Conservation (phyloP, 768 basidiomycete genomes). For the Amyloporia xantha region DNA sequence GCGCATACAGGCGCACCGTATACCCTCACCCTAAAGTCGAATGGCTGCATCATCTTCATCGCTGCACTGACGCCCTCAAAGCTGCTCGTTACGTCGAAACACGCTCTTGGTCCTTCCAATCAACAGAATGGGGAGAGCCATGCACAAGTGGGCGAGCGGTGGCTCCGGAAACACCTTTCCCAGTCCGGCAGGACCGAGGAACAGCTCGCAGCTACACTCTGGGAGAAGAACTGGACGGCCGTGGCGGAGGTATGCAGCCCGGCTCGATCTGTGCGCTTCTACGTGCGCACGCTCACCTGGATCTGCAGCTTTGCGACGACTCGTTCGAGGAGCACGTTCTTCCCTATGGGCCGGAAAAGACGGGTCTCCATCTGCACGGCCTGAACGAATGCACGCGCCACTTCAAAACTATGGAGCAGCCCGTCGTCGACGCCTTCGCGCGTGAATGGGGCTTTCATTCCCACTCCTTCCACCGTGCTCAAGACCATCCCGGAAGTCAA, state of each 20-base stretch:
- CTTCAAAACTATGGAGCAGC: slow-evolving; percentile 68
- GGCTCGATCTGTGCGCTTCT: not conserved
- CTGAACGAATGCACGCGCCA: slow-evolving; percentile 62
- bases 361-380: slow-evolving; percentile 91
- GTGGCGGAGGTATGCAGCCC: slow-evolving; percentile 73
- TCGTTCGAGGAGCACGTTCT: slow-evolving; percentile 96
- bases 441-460: slow-evolving; percentile 88
- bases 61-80: slow-evolving; percentile 70
- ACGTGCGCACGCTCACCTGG: not conserved
- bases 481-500: slow-evolving; percentile 60
- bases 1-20: slow-evolving; percentile 71
- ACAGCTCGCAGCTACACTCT: slow-evolving; percentile 68
- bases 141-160: slow-evolving; percentile 75
- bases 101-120: slow-evolving; percentile 63
- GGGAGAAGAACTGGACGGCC: slow-evolving; percentile 82
- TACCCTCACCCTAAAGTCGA: slow-evolving; percentile 85
- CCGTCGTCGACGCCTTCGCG: slow-evolving; percentile 72
- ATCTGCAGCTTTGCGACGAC: slow-evolving; percentile 88
- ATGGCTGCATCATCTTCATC: slow-evolving; percentile 96
- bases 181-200: slow-evolving; percentile 58
- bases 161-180: slow-evolving; percentile 68
- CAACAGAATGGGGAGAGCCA: slow-evolving; percentile 44
- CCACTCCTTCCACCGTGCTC: slow-evolving; percentile 55
- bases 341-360: slow-evolving; percentile 69
- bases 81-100: slow-evolving; percentile 87